A percentile compares a stretch with the other conserved stretches of the same genome.
These are phyloP conservation scores for Anisodus acutangulus DNA, from an alignment of 257 asterid genomes.

Conservation along the genomic window DNA sequence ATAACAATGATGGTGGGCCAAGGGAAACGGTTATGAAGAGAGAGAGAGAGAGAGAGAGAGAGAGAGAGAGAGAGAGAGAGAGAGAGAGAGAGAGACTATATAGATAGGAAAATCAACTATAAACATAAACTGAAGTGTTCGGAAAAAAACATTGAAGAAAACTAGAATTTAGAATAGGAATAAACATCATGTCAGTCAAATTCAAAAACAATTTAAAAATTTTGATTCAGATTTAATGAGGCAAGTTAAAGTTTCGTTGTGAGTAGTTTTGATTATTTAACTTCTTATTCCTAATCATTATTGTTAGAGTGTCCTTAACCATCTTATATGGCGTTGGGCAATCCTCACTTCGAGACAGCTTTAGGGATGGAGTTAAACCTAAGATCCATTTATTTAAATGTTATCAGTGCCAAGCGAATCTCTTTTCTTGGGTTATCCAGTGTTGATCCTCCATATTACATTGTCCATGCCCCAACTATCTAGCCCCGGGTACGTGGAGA, in stretches of 20 bases:
- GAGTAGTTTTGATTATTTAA: background rate
- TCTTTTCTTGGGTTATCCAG: background rate
- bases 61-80: background rate
- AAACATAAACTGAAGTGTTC: background rate
- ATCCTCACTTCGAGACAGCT: background rate
- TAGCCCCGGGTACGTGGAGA: background rate
- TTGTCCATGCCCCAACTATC: background rate
- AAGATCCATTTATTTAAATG: constrained; percentile 8
- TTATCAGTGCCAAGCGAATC: background rate
- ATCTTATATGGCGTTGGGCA: background rate
- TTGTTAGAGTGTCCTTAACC: background rate
- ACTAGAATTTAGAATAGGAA: background rate
- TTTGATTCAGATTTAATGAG: background rate
- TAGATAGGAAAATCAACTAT: constrained; percentile 11
- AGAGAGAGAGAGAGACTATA: background rate
- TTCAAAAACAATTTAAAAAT: background rate
- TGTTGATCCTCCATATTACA: constrained; percentile 1
- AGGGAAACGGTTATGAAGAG: background rate
- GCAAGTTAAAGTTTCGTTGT: background rate
- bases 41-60: background rate
- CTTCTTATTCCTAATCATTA: constrained; percentile 7
- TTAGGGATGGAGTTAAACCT: background rate
- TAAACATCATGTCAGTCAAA: constrained; percentile 4
- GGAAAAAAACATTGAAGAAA: background rate
- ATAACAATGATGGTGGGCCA: background rate